phyloP scores from a whole-genome alignment of 768 basidiomycete species.

The Rhodotorula taiwanensis region DNA sequence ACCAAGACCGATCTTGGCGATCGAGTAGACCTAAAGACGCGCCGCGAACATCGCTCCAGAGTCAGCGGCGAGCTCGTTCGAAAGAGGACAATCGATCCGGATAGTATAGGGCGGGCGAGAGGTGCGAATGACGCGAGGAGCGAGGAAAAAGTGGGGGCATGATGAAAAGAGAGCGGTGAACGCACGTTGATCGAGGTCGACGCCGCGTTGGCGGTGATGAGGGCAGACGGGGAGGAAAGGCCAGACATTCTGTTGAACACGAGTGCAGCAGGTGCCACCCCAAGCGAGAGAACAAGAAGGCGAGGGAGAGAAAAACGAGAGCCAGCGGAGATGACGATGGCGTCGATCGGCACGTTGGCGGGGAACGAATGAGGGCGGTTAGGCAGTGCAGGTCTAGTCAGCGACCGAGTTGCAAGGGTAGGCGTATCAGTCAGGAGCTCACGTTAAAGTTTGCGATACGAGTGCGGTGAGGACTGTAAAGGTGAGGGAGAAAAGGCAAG shows the following conservation, averaged over 20 bases:
- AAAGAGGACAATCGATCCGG: background rate
- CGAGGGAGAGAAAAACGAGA: background rate
- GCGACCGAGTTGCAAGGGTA: too few species aligned
- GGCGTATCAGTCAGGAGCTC: too few species aligned
- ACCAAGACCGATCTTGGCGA: constrained; percentile 16
- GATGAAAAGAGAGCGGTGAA: background rate
- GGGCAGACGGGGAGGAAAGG: constrained; percentile 32
- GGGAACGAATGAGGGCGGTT: too few species aligned
- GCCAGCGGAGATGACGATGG: too few species aligned
- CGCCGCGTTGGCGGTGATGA: constrained; percentile 31
- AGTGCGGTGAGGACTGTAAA: background rate
- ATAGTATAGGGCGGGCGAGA: background rate
- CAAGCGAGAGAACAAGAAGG: background rate
- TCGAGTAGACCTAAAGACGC: background rate
- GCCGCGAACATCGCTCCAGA: background rate
- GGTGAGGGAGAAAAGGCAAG: background rate
- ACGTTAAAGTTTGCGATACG: too few species aligned
- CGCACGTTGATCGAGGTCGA: constrained; percentile 30
- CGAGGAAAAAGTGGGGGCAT: background rate
- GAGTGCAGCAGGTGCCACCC: background rate
- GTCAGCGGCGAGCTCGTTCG: too few species aligned
- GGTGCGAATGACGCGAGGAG: background rate
- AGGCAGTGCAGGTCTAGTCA: too few species aligned
- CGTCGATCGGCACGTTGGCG: too few species aligned
- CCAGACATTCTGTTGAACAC: constrained; percentile 24